Evolutionary conservation across 257 asterid species (phyloP).

Genomic region (Penstemon barbatus): DNA sequence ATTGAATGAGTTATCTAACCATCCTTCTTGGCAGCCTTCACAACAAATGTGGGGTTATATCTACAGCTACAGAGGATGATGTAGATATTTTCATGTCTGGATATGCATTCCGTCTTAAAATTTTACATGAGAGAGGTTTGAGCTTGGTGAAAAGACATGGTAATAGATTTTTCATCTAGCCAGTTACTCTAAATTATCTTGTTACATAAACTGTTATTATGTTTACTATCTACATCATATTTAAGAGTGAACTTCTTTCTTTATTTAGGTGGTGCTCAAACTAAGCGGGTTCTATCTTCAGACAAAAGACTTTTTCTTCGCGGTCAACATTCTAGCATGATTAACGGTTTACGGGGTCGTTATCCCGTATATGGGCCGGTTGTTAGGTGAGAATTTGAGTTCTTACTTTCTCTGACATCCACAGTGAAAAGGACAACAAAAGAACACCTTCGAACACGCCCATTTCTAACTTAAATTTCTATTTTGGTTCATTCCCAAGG

Average conservation of each 20-base stretch:
- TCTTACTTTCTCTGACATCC: slow-evolving; percentile 15
- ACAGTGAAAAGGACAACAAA: slow-evolving; percentile 1
- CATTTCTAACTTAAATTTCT: slow-evolving; percentile 17
- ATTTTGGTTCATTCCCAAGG: slow-evolving; percentile 39
- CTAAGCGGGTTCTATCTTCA: slow-evolving; percentile 61
- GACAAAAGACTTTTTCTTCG: slow-evolving; percentile 69
- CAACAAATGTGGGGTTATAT: slow-evolving; percentile 55
- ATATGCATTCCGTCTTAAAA: slow-evolving; percentile 89
- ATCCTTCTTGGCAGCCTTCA: slow-evolving; percentile 64
- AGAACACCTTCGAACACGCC: background rate
- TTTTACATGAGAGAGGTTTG: slow-evolving; percentile 91
- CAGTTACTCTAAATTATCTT: slow-evolving; percentile 18
- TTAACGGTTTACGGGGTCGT: slow-evolving; percentile 85
- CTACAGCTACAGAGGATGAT: slow-evolving; percentile 83
- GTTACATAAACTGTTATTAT: slow-evolving; percentile 20
- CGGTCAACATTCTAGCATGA: slow-evolving; percentile 88
- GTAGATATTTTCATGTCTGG: slow-evolving; percentile 87
- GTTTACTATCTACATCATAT: background rate
- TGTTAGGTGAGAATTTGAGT: slow-evolving; percentile 60
- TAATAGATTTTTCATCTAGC: slow-evolving; percentile 36
- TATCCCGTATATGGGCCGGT: slow-evolving; percentile 81
- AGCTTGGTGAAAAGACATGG: slow-evolving; percentile 61
- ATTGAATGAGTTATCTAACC: slow-evolving; percentile 32
- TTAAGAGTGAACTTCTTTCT: slow-evolving; percentile 1
- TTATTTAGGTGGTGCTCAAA: slow-evolving; percentile 43